Evolutionary conservation across 2,329 filamentous ascomycete species (phyloP), one percentile per base, ranked within the genome.

Genomic region (Diplodia corticola): DNA sequence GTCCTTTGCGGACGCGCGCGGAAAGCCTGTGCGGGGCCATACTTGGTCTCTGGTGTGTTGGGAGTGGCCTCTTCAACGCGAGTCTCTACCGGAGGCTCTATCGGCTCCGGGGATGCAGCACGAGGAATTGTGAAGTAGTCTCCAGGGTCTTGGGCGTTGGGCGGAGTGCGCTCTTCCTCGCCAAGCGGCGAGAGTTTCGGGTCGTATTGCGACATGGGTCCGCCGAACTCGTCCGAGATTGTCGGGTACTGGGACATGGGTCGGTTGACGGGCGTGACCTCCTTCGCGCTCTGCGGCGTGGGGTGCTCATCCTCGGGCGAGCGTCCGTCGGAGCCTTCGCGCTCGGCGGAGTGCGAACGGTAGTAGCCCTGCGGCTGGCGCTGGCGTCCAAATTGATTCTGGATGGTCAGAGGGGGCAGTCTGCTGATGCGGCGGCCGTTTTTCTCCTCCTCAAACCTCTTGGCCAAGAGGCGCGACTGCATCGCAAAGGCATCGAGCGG

Each of bases 401-500:
- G 90, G 44, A 92, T 90, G 22, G 91, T 92, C 67, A 93, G 82
- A 6, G 93, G 92, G 3, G 93, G 92, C 50, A 98, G 81, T 49
- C 94, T 87, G 79, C 93, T 97, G 79, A 97, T 86, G 67, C 93
- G 87, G 70, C 89, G 88, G 59, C 91, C 93, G 69, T 86, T 86
- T 74, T 86, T 88, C 67, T 80, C 79, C 73, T 87, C 86, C 77
- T 97, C 90, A 68, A 99, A 87, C 78, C 96, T 91, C 79, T 88
- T 91, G 46, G 93, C 93, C 61, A 99, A 85, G 72, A 96, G 81
- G 67, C 94, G 89, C 72, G 93, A 96, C 75, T 98, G 94, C 69
- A 94, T 85, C 24, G 94, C 94, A 76, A 99, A 96, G 55, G 94
- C 94, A 83, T 99, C 95, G 70, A 99, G 86, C 12, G 95, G 95